A percentile compares a stretch with the other conserved stretches of the same genome.
Conservation (phyloP, 2,329 filamentous ascomycete genomes). For the Pleurostoma richardsiae region DNA sequence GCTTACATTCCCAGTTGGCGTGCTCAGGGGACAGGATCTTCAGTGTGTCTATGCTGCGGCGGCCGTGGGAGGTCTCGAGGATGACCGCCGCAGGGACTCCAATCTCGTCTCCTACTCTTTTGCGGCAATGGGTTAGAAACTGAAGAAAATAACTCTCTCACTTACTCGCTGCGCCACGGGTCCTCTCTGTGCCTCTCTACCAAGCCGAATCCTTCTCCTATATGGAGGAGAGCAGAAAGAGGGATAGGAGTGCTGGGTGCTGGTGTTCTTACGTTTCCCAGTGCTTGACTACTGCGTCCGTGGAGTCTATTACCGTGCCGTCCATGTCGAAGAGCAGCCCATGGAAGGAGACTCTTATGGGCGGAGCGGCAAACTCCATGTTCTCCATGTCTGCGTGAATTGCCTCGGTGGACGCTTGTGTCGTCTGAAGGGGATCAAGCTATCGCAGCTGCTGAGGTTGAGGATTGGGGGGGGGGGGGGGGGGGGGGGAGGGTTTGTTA, state of each 20-base stretch:
- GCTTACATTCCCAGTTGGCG: slow-evolving; percentile 90
- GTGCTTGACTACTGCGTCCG: slow-evolving; percentile 69
- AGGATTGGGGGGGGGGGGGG: too few relatives aligned
- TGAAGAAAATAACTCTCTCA: too few relatives aligned
- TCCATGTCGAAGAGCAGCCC: slow-evolving; percentile 72
- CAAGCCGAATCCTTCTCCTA: too few relatives aligned
- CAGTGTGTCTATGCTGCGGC: slow-evolving; percentile 82
- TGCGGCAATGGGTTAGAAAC: not conserved
- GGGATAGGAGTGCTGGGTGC: not conserved
- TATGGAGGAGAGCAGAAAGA: too few relatives aligned
- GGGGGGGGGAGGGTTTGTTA: too few relatives aligned
- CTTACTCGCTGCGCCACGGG: too few relatives aligned
- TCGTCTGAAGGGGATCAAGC: too few relatives aligned
- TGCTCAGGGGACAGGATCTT: slow-evolving; percentile 74
- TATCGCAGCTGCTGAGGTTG: too few relatives aligned
- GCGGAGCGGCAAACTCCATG: slow-evolving; percentile 21
- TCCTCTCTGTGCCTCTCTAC: too few relatives aligned
- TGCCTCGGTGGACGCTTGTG: too few relatives aligned
- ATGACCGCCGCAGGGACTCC: slow-evolving; percentile 81
- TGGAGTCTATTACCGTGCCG: slow-evolving; percentile 80
- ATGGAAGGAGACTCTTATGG: slow-evolving; percentile 43
- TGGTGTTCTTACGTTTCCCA: slow-evolving; percentile 57
- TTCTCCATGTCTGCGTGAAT: too few relatives aligned
- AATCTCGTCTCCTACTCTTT: slow-evolving; percentile 74
- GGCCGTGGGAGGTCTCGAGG: slow-evolving; percentile 84